Conservation (phyloP, 192 early-diverging fungal species). For the Coemansia sp. region DNA sequence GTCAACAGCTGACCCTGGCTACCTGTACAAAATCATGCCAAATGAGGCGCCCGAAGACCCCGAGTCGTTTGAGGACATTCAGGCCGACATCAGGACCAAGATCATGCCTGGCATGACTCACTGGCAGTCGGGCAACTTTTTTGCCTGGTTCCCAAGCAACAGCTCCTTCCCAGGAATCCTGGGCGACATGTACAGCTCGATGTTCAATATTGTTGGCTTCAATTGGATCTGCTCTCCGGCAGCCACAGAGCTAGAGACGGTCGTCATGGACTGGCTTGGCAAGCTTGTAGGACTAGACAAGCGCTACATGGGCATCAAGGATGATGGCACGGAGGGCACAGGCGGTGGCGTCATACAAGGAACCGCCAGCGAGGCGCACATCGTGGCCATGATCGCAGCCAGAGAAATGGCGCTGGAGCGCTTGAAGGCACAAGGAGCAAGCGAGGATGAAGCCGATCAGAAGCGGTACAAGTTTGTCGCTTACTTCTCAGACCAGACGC, state of each 20-base stretch:
- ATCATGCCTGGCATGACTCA: conserved; percentile 68
- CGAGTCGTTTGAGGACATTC: conserved; percentile 48
- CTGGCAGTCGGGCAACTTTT: conserved; percentile 69
- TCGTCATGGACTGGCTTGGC: conserved; percentile 63
- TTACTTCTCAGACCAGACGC: conserved; percentile 63
- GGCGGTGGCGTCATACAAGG: conserved; percentile 68
- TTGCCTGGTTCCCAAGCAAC: conserved; percentile 57
- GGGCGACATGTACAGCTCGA: conserved; percentile 62
- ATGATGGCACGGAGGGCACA: conserved; percentile 44
- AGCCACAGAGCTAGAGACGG: conserved; percentile 60
- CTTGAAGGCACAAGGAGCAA: conserved; percentile 13
- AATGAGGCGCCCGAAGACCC: conserved; percentile 56
- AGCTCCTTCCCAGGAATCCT: conserved; percentile 58
- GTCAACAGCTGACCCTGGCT: conserved; percentile 59
- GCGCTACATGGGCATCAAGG: conserved; percentile 50
- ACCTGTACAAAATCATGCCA: conserved; percentile 56
- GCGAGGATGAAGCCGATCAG: conserved; percentile 26
- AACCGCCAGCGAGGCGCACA: conserved; percentile 58
- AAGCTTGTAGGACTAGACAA: conserved; percentile 60
- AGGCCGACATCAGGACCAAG: conserved; percentile 51
- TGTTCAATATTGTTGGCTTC: conserved; percentile 56
- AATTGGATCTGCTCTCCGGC: conserved; percentile 59
- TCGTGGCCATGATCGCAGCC: conserved; percentile 61
- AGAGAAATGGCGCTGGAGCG: conserved; percentile 48
- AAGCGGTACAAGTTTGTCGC: conserved; percentile 51